phyloP scores from a whole-genome alignment of 345 rosid genomes.

The Isatis tinctoria region DNA sequence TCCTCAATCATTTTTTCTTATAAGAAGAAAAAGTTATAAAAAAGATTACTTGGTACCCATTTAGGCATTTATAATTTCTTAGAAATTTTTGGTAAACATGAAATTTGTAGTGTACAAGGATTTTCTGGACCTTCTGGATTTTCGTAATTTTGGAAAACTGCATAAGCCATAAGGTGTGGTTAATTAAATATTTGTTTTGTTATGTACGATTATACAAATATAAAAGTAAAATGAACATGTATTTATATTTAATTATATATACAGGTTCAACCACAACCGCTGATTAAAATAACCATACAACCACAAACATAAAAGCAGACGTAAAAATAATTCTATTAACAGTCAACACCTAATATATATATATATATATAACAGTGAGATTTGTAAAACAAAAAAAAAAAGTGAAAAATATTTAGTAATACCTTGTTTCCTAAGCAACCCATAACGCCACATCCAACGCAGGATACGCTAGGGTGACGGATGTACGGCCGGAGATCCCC shows the following conservation, averaged over 20 bases:
- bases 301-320: neutral
- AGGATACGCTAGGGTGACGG: constrained; percentile 56
- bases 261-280: constrained; percentile 15
- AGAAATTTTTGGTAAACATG: neutral
- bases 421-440: constrained; percentile 89
- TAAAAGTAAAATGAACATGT: neutral
- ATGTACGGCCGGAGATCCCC: constrained; percentile 48
- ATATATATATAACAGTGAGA: constrained; percentile 9
- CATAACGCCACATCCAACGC: constrained; percentile 79
- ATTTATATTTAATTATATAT: neutral
- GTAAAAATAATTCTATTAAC: neutral
- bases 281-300: neutral
- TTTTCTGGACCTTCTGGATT: neutral
- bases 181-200: neutral
- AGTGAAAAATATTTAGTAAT: neutral
- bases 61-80: neutral
- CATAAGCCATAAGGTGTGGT: neutral
- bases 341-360: constrained; percentile 24
- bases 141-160: neutral
- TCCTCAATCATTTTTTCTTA: neutral
- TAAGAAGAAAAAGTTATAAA: no score
- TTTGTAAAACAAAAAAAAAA: neutral
- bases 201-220: neutral
- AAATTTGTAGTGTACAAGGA: neutral
- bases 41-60: no score